These are phyloP conservation scores for Blastobotrys persicus DNA, from an alignment of 1,139 yeast species.

Conservation along the genomic window DNA sequence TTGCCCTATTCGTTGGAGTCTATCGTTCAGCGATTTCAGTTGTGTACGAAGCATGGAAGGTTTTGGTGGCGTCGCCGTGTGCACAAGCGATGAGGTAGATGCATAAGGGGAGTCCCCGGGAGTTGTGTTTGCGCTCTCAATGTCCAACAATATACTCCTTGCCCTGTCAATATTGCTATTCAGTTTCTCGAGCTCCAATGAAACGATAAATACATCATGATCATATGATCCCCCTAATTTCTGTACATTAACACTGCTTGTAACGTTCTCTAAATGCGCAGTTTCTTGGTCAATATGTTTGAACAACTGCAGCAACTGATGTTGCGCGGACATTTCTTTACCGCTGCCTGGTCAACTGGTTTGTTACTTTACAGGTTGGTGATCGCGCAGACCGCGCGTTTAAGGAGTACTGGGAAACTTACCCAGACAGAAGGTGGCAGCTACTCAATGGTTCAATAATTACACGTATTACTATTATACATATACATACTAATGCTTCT, in stretches of 20 bases:
- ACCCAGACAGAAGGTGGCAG: too few species aligned
- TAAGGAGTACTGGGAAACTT: too few species aligned
- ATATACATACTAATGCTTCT: too few species aligned
- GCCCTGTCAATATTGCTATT: slow-evolving; percentile 27
- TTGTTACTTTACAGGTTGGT: background rate
- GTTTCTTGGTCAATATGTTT: slow-evolving; percentile 13
- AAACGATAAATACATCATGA: slow-evolving; percentile 25
- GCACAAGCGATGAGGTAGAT: slow-evolving; percentile 5
- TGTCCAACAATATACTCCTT: slow-evolving; percentile 25
- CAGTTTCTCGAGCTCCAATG: slow-evolving; percentile 26
- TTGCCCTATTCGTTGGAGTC: slow-evolving; percentile 23
- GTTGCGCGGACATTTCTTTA: background rate
- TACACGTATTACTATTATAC: too few species aligned
- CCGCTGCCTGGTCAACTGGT: too few species aligned
- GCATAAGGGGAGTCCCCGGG: background rate
- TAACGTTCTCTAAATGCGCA: slow-evolving; percentile 3
- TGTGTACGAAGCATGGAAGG: slow-evolving; percentile 14
- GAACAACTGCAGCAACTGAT: slow-evolving; percentile 14
- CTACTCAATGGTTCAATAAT: too few species aligned
- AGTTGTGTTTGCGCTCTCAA: slow-evolving; percentile 16
- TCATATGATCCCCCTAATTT: slow-evolving; percentile 13
- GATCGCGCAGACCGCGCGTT: background rate
- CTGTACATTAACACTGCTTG: background rate
- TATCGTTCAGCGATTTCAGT: slow-evolving; percentile 24
- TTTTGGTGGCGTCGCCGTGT: background rate